These are phyloP conservation scores for Xylaria sp. DNA, from an alignment of 2,329 filamentous ascomycete species.

Conservation along the genomic window DNA sequence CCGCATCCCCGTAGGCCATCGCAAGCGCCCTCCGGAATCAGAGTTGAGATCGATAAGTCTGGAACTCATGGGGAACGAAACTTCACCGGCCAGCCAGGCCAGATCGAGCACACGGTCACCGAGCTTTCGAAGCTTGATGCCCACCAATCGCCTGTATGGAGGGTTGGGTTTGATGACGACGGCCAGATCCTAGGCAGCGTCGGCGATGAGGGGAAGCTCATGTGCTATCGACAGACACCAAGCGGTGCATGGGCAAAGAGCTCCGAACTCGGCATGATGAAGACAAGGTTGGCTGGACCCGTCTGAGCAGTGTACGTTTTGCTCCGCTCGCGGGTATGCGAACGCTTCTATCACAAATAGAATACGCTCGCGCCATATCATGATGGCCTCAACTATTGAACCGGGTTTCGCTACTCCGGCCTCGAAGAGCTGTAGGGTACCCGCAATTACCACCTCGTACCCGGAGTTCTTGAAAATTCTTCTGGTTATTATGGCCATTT, in stretches of 20 bases:
- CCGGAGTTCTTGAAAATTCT: neutral
- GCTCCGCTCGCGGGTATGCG: neutral
- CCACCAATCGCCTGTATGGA: conserved; percentile 78
- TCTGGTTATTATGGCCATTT: neutral
- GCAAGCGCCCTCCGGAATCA: conserved; percentile 60
- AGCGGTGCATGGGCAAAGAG: conserved; percentile 70
- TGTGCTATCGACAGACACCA: conserved; percentile 70
- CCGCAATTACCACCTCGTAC: neutral
- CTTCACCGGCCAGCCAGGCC: conserved; percentile 69
- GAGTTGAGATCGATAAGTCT: conserved; percentile 64
- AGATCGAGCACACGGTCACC: conserved; percentile 71
- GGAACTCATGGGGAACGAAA: conserved; percentile 61
- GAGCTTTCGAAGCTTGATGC: conserved; percentile 75
- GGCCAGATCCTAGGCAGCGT: conserved; percentile 80
- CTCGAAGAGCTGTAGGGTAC: too few species aligned
- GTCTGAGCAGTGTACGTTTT: conserved; percentile 6
- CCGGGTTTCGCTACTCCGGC: neutral
- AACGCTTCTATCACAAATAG: neutral
- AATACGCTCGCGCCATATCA: neutral
- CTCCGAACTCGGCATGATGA: conserved; percentile 68
- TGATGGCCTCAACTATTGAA: too few species aligned
- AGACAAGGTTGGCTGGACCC: conserved; percentile 60
- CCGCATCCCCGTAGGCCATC: conserved; percentile 42
- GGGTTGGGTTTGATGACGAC: conserved; percentile 75
- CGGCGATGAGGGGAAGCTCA: conserved; percentile 77